Evolutionary conservation across 2,329 filamentous ascomycete genomes (phyloP).

Genomic region (Arthrobotrys iridis): DNA sequence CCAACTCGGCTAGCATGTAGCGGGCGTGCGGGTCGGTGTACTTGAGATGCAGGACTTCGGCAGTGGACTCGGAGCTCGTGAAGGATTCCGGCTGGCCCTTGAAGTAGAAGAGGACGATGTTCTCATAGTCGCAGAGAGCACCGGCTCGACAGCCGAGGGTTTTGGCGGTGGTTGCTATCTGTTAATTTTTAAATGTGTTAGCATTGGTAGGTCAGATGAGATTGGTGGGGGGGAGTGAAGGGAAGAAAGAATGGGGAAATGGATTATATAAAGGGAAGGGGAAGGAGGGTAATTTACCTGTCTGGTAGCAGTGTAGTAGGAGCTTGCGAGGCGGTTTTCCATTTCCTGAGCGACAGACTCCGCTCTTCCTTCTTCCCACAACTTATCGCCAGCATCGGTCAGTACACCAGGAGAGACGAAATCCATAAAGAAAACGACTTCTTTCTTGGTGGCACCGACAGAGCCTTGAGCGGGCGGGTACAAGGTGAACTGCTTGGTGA

Average conservation of each 20-base stretch:
- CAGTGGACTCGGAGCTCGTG: slow-evolving; percentile 48
- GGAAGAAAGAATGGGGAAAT: not conserved
- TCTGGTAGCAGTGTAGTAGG: slow-evolving; percentile 47
- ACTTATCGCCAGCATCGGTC: slow-evolving; percentile 37
- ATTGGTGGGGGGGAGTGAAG: not conserved
- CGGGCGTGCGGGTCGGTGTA: slow-evolving; percentile 52
- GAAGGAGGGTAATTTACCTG: slow-evolving; percentile 31
- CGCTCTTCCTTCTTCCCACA: slow-evolving; percentile 50
- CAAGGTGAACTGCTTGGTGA: slow-evolving; percentile 49
- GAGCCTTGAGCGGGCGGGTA: slow-evolving; percentile 39
- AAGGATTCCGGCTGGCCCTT: slow-evolving; percentile 50
- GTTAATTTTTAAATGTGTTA: slow-evolving; percentile 20
- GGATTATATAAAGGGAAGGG: slow-evolving; percentile 24
- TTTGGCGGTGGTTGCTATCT: slow-evolving; percentile 50
- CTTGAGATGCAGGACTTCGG: slow-evolving; percentile 49
- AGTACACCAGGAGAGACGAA: slow-evolving; percentile 52
- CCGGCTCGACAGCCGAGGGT: slow-evolving; percentile 46
- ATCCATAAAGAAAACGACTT: slow-evolving; percentile 52
- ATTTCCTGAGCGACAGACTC: slow-evolving; percentile 35
- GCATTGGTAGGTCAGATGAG: slow-evolving; percentile 17
- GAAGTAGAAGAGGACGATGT: slow-evolving; percentile 54
- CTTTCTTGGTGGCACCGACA: slow-evolving; percentile 32
- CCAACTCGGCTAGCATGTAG: slow-evolving; percentile 50
- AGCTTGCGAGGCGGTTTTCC: slow-evolving; percentile 35
- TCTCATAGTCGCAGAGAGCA: slow-evolving; percentile 54